phyloP scores from a whole-genome alignment of 257 asterid species.

The Ophiorrhiza pumila region DNA sequence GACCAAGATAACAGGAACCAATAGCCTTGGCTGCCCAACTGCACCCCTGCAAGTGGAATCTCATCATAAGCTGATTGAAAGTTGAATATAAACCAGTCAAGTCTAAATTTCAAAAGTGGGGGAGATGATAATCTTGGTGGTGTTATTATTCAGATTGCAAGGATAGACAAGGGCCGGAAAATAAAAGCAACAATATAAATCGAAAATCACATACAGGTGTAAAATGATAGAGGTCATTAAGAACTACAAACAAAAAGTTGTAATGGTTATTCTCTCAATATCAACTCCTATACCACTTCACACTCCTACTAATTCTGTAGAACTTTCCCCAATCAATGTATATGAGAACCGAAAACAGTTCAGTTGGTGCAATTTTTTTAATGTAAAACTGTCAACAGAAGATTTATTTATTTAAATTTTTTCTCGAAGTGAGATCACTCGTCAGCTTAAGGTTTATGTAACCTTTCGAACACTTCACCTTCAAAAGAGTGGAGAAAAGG shows the following conservation, averaged over 20 bases:
- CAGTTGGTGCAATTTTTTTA: not conserved
- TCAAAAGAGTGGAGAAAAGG: too few species aligned
- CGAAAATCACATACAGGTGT: not conserved
- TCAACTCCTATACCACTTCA: not conserved
- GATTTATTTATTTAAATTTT: not conserved
- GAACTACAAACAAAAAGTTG: not conserved
- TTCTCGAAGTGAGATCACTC: not conserved
- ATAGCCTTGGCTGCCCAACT: slow-evolving; percentile 74
- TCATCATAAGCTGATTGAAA: slow-evolving; percentile 10
- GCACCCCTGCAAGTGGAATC: slow-evolving; percentile 69
- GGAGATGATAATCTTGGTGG: not conserved
- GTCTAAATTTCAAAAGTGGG: not conserved
- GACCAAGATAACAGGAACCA: slow-evolving; percentile 85
- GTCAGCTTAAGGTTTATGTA: not conserved
- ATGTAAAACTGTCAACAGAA: not conserved
- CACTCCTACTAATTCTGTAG: not conserved
- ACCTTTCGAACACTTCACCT: not conserved
- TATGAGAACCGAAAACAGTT: not conserved
- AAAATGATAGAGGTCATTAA: not conserved
- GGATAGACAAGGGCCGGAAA: not conserved
- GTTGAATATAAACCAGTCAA: not conserved
- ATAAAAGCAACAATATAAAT: not conserved
- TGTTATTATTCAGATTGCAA: not conserved
- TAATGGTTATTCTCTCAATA: not conserved
- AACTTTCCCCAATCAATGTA: not conserved